Base-by-base conservation (phyloP, 306 rosid genomes). In the Fragaria vesca region DNA sequence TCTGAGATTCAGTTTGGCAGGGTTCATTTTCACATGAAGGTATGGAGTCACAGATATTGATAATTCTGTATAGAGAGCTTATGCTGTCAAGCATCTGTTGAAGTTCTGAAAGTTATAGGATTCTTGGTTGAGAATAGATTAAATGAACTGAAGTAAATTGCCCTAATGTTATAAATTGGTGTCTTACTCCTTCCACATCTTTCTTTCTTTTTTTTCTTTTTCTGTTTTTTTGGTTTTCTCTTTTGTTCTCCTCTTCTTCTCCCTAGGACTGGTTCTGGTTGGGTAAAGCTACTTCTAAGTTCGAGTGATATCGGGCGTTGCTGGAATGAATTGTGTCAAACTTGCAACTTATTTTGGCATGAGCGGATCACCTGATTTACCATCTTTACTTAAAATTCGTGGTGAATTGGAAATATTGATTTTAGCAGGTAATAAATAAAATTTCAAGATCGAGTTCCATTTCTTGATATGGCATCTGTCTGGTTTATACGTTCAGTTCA, bases 1-100 rank as follows among this genome's bases (percentile, higher is more conserved):
- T 81, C 82, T 86, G 94, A 91, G 88, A 82, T 86, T 83, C 87
- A 76, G 76, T 87, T 86, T 89, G 74, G 89, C 91, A 65, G 89
- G 87, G 86, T 92, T 88, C 92, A 86, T 86, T 91, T 90, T 88
- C 88, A 81, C 90, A 68, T 87, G 75, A 93, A 95, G 99, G 99
- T 91, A 96, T 90, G 93, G 88, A 15, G 87, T 81, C 74, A 57
- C 73, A 80, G 90, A 88, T 81, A 87, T 78, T 81, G 86, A 78
- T 75, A 85, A 81, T 87, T 90, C 83, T 76, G 62, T 76, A 77
- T 80, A 81, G 84, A 79, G 86, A 83, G 90, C 87, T 85, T 77
- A 46, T 79, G 75, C 83, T 73, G 74, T 82, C 68, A 76, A 81
- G 69, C 71, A 36, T 86, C 61, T 79, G 75, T 75, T 34, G 24